Evolutionary conservation across 1,139 yeast species (phyloP), one percentile per base, ranked within the genome.

Genomic region (Scheffersomyces cryptocercus): DNA sequence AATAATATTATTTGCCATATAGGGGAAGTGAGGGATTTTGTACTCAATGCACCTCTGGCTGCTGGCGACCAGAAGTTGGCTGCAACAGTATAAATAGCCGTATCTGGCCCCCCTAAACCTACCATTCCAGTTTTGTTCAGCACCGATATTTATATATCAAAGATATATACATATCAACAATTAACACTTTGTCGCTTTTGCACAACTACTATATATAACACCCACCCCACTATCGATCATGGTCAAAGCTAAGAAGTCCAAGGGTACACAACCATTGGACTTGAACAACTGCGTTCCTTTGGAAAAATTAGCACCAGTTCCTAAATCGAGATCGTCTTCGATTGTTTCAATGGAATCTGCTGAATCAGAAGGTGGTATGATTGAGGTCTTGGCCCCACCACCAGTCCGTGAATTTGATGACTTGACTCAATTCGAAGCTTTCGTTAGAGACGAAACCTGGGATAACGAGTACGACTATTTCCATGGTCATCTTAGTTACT

Each of bases 381-480:
- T 51, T 14, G 56, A 60, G 38, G 58, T 68, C 20, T 64, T 73
- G 50, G 59, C 56, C 35, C 73, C 76, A 30, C 78, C 79, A 28
- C 73, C 77, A 44, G 54, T 65, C 48, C 63, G 71, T 42, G 77
- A 73, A 40, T 85, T 85, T 64, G 91, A 85, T 41, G 85, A 81
- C 48, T 67, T 85, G 53, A 73, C 71, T 13, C 73, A 80, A 15
- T 85, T 85, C 58, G 88, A 84, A 61, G 74, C 75, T 38, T 85
- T 72, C 61, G 71, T 85, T 47, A 75, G 82, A 56, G 88, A 84
- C 56, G 90, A 84, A 59, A 81, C 87, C 10, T 84, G 88, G 79
- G 91, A 85, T 61, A 83, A 85, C 47, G 90, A 84, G 47, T 83
- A 77, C 58, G 87, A 82, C 58, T 79, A 81, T 56, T 70, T 82